Percentiles rank a stretch among this genome's conserved stretches.
Conservation (phyloP, 495 filamentous ascomycete species). For the Aspergillus nidulans region DNA sequence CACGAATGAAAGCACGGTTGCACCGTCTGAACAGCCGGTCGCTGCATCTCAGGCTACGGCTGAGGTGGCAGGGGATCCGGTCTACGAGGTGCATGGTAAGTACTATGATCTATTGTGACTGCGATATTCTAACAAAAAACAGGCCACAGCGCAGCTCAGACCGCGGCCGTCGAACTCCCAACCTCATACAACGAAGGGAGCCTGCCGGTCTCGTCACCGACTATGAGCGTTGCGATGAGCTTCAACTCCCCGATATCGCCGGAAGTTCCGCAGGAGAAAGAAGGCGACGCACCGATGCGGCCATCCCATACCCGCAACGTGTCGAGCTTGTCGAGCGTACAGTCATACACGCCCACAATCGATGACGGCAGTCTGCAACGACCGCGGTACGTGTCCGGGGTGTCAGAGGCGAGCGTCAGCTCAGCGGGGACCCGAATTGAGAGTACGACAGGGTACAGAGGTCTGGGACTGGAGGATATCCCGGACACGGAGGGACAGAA, state of each 20-base stretch:
- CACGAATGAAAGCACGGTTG: conserved; percentile 2
- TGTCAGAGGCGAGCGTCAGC: conserved; percentile 15
- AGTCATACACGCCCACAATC: background rate
- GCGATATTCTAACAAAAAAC: background rate
- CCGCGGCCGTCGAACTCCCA: conserved; percentile 14
- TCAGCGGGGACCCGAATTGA: conserved; percentile 9
- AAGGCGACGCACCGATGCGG: background rate
- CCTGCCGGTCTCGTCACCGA: background rate
- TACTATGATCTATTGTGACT: background rate
- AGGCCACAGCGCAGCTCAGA: background rate
- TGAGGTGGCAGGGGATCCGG: conserved; percentile 3
- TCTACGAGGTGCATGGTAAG: conserved; percentile 12
- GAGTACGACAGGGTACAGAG: background rate
- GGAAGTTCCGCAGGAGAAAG: conserved; percentile 2
- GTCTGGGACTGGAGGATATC: conserved; percentile 9
- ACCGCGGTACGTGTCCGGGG: conserved; percentile 9
- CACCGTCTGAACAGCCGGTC: background rate
- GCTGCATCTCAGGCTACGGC: background rate
- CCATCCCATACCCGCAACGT: conserved; percentile 11
- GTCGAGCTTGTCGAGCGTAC: conserved; percentile 15
- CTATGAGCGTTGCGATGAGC: background rate
- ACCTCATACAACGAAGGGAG: conserved; percentile 9
- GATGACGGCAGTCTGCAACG: conserved; percentile 3
- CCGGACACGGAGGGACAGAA: conserved; percentile 1
- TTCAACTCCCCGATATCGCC: conserved; percentile 13